Evolutionary conservation across 148 eudicot genomes (phyloP), one percentile per base, ranked within the genome.

Genomic region (Amaranthus cruentus): DNA sequence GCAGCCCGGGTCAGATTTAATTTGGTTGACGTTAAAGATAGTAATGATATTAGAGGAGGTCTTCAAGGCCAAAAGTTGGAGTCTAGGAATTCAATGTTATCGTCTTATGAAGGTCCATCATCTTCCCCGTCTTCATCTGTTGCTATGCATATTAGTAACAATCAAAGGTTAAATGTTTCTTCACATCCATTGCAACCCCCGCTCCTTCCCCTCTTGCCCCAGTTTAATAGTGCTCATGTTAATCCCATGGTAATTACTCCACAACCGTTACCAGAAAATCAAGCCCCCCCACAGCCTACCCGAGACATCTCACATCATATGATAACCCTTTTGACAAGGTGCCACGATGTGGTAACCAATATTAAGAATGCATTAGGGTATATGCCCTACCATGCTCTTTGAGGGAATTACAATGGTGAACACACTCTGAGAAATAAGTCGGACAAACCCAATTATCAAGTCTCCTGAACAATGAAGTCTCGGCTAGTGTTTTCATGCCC

Each of bases 381-480:
- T 59, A 73, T 84, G 75, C 98, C 98, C n/a, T 89, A 89, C 71
- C 89, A 85, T 76, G 73, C 92, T 49, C 84, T 89, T 54, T 88
- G 84, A 87, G 13, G 15, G 47, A 46, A 59, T 15, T 14, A 6
- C 2, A 10, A 7, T 3, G 61, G 47, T 11, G 66, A 14, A 28
- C 80, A 47, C 15, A 28, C 15, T 5, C 64, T 18, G 67, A 60
- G 56, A 50, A 43, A 65, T 65, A 7, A 51, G 58, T 38, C n/a
- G 66, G 60, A 50, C 44, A 50, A 55, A 3, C 69, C 62, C 63
- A 71, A 48, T 14, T 62, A 55, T 64, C 70, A 62, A 59, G 51
- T 54, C 55, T 48, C 46, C 4, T 3, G 54, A 9, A 58, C 61
- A 58, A 59, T 0, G 63, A 60, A 28, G 14, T 60, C 9, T 66